A percentile compares a stretch with the other conserved stretches of the same genome.
phyloP scores from a whole-genome alignment of 768 basidiomycete genomes.

The Pulveroboletus sp. region DNA sequence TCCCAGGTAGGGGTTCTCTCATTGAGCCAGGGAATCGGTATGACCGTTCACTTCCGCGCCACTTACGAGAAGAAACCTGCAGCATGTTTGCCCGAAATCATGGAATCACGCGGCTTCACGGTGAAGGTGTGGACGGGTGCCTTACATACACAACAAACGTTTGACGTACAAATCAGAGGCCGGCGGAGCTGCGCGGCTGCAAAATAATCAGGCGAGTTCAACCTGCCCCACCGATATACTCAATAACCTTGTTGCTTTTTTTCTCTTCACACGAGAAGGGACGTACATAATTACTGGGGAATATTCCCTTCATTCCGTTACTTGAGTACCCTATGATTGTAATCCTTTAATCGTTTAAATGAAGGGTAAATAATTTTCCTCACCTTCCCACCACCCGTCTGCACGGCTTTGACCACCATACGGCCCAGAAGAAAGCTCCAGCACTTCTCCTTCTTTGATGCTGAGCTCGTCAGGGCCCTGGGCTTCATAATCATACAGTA shows the following conservation, averaged over 20 bases:
- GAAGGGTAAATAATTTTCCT: slow-evolving; percentile 16
- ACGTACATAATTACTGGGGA: slow-evolving; percentile 86
- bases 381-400: slow-evolving; percentile 88
- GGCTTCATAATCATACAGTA: slow-evolving; percentile 73
- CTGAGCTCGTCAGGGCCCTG: slow-evolving; percentile 68
- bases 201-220: slow-evolving; percentile 37
- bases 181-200: slow-evolving; percentile 1
- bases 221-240: slow-evolving; percentile 37
- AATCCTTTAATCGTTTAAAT: slow-evolving; percentile 22
- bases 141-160: slow-evolving; percentile 24
- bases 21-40: slow-evolving; percentile 17
- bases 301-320: slow-evolving; percentile 67
- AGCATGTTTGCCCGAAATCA: slow-evolving; percentile 17
- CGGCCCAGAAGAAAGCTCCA: slow-evolving; percentile 61
- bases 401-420: slow-evolving; percentile 62
- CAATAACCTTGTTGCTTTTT: slow-evolving; percentile 19
- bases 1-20: slow-evolving; percentile 11
- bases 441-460: slow-evolving; percentile 53
- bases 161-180: slow-evolving; percentile 11
- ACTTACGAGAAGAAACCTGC: slow-evolving; percentile 27
- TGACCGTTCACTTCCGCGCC: slow-evolving; percentile 28
- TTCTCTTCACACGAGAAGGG: slow-evolving; percentile 4
- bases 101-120: slow-evolving; percentile 14
- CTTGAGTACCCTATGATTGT: slow-evolving; percentile 50
- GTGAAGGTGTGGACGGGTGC: slow-evolving; percentile 15